phyloP scores from a whole-genome alignment of 768 basidiomycete species.

The Hebeloma cylindrosporum region DNA sequence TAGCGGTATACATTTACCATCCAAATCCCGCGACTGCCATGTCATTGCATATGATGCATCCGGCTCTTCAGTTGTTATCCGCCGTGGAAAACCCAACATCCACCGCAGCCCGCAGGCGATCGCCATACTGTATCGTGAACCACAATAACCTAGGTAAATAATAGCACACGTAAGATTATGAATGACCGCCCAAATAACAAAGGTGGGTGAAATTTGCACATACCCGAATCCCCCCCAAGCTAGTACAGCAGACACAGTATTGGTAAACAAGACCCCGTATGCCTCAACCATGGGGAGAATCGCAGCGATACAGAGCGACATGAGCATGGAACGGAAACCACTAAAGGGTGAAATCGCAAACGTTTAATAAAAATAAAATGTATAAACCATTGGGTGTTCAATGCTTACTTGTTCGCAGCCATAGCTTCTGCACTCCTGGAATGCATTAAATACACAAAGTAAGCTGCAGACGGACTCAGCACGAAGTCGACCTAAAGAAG shows the following conservation, averaged over 20 bases:
- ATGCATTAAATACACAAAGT: conserved; percentile 60
- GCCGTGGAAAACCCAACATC: conserved; percentile 56
- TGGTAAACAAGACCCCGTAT: conserved; percentile 51
- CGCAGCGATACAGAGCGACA: conserved; percentile 41
- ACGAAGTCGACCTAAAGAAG: conserved; percentile 54
- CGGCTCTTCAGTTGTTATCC: conserved; percentile 31
- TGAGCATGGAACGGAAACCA: conserved; percentile 45
- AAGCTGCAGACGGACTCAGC: conserved; percentile 54
- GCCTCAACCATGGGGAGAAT: conserved; percentile 55
- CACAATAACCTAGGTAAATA: conserved; percentile 45
- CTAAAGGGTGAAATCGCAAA: conserved; percentile 27
- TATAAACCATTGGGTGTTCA: background rate
- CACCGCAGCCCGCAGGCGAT: conserved; percentile 53
- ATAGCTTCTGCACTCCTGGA: conserved; percentile 59
- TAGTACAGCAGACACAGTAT: conserved; percentile 45
- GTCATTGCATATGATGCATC: too few relatives aligned
- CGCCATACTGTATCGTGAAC: conserved; percentile 55
- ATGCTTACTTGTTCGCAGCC: conserved; percentile 50
- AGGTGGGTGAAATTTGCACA: conserved; percentile 27
- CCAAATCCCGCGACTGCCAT: too few relatives aligned
- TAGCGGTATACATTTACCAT: too few relatives aligned
- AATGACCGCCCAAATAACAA: background rate
- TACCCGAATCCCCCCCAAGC: conserved; percentile 55
- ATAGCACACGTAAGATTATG: conserved; percentile 2
- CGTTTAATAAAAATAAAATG: background rate